Conservation (phyloP, 495 filamentous ascomycete species). For the Pyrenula aspistea region DNA sequence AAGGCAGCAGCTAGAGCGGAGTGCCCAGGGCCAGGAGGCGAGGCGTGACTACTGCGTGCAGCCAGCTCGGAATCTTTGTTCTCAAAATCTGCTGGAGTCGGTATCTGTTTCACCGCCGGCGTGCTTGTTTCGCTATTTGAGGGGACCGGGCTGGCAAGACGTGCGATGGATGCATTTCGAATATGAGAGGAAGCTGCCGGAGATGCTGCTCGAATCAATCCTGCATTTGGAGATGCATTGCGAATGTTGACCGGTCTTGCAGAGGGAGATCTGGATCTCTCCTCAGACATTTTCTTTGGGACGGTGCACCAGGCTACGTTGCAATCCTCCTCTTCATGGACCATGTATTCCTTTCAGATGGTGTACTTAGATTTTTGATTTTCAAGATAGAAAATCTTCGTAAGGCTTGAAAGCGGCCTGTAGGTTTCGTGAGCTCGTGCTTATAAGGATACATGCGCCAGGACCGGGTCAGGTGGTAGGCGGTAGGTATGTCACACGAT, state of each 20-base stretch:
- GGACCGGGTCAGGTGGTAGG: no score
- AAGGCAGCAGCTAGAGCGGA: conserved; percentile 69
- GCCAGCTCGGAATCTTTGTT: conserved; percentile 21
- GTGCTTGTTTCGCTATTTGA: conserved; percentile 34
- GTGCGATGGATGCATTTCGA: conserved; percentile 57
- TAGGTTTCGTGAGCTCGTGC: no score
- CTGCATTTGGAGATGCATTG: conserved; percentile 23
- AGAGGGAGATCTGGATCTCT: conserved; percentile 25
- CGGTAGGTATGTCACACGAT: not conserved
- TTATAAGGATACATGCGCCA: no score
- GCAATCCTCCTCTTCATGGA: not conserved
- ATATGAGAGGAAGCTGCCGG: conserved; percentile 30
- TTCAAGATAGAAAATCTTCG: no score
- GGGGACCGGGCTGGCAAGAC: conserved; percentile 58
- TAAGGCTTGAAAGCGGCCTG: no score
- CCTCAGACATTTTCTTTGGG: conserved; percentile 11
- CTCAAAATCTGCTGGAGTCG: conserved; percentile 20
- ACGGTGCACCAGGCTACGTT: not conserved
- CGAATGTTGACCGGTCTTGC: conserved; percentile 22
- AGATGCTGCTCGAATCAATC: conserved; percentile 19
- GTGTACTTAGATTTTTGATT: no score
- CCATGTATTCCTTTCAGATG: no score
- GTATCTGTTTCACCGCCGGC: conserved; percentile 30
- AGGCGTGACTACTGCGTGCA: conserved; percentile 24
- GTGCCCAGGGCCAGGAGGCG: conserved; percentile 52